phyloP scores from a whole-genome alignment of 2,329 filamentous ascomycete genomes.

The Cordyceps sp. region DNA sequence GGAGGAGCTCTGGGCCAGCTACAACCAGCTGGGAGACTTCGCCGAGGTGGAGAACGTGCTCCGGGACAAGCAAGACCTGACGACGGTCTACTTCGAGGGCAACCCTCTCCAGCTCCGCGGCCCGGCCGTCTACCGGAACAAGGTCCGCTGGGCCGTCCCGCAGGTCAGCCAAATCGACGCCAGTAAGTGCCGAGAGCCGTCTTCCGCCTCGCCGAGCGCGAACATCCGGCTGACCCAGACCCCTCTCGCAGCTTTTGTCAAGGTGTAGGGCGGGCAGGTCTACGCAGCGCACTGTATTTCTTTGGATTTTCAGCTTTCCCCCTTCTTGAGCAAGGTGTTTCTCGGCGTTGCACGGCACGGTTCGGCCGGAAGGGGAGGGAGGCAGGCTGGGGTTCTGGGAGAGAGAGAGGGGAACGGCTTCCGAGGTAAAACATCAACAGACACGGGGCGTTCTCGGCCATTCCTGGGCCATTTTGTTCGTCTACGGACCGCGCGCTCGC shows the following conservation, averaged over 20 bases:
- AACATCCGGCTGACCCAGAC: not conserved
- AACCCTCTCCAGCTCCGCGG: constrained; percentile 70
- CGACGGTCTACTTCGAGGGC: constrained; percentile 92
- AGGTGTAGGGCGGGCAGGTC: constrained; percentile 10
- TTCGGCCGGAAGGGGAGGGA: not conserved
- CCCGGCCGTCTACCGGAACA: constrained; percentile 85
- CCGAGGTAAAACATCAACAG: too few species aligned
- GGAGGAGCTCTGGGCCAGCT: constrained; percentile 89
- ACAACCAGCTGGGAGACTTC: constrained; percentile 69
- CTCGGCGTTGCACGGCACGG: constrained; percentile 1
- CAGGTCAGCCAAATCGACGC: constrained; percentile 91
- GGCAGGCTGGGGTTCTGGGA: not conserved
- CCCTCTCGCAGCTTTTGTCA: constrained; percentile 14
- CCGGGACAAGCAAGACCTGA: constrained; percentile 59
- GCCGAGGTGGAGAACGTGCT: constrained; percentile 66
- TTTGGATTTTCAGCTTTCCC: too few species aligned
- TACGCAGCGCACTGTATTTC: too few species aligned
- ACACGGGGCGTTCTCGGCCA: too few species aligned
- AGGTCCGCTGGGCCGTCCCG: constrained; percentile 73
- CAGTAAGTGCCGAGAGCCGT: constrained; percentile 45
- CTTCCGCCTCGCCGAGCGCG: not conserved
- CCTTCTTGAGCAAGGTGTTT: constrained; percentile 2
- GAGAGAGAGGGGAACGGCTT: too few species aligned
- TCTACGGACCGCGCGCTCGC: too few species aligned
- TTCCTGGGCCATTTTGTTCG: too few species aligned